Conservation (phyloP, 192 early-diverging fungal species). For the Piromyces finnis region DNA sequence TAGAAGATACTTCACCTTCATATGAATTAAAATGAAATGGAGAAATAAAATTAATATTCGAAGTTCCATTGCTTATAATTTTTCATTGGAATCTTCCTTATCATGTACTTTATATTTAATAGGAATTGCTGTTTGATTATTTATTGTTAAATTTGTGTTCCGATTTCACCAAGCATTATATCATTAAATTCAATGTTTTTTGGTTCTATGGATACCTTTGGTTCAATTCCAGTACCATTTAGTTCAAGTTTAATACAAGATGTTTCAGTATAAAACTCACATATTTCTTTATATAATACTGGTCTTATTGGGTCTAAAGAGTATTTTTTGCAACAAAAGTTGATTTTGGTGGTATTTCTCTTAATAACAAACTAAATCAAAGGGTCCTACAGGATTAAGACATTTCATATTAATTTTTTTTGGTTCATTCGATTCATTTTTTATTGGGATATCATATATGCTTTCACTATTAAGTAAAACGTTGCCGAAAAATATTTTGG, state of each 20-base stretch:
- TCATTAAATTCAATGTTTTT: background rate
- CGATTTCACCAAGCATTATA: background rate
- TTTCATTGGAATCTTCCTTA: background rate
- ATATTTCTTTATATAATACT: background rate
- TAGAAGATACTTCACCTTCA: background rate
- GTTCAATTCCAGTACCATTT: background rate
- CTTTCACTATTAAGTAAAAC: background rate
- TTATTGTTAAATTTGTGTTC: background rate
- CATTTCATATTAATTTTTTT: background rate
- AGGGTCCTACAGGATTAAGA: background rate
- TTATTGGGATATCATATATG: background rate
- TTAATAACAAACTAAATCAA: background rate
- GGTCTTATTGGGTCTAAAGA: background rate
- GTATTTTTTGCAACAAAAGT: background rate
- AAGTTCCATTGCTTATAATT: background rate
- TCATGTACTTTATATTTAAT: background rate
- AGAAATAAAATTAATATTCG: background rate
- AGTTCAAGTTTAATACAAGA: background rate
- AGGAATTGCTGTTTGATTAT: background rate
- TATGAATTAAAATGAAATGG: background rate
- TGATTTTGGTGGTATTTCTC: background rate
- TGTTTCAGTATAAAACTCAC: background rate
- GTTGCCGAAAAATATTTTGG: background rate
- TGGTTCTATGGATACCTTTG: background rate
- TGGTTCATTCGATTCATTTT: background rate